Base-by-base conservation (phyloP, 1,139 yeast species). In the Lodderomyces metapsilosis region DNA sequence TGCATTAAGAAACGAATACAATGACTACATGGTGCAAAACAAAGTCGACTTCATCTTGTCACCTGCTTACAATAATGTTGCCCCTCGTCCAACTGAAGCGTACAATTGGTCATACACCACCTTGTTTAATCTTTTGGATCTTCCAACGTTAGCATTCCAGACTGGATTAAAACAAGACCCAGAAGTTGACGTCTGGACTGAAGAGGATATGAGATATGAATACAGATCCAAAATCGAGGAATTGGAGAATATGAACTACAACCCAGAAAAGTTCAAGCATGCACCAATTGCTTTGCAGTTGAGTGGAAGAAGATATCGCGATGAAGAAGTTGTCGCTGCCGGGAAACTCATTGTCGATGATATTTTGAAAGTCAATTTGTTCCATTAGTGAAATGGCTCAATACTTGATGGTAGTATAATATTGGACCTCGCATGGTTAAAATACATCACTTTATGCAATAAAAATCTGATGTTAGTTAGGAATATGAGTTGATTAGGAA, bases 101-200 rank as follows among this genome's bases (percentile, higher is more conserved):
- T 77, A 75, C 56, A 82, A 83, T 61, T 84, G 94, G 92, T 83
- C 88, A 3, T 84, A 84, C 64, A 83, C 89, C 10, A 62, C 87
- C 0, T 72, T 84, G 50, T 84, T 80, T 71, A 83, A 82, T 57
- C 57, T 82, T 42, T 61, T 82, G 49, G 88, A 83, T 56, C 68
- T 78, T 52, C 85, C 88, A 37, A 71, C 82, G 32, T 72, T 81
- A 44, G 71, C 72, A 2, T 66, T 80, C 61, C 88, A 84, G 54
- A 75, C 86, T 7, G 84, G 85, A 11, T 59, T 80, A 48, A 68
- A 59, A 53, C 86, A 79, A 53, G 86, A 82, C 54, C 77, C 77
- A 12, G 40, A 50, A 6, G 43, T 64, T 31, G 78, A 72, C 52
- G 57, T 58, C 46, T 71, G 76, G 76, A 70, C 60, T 16, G 60